phyloP scores from a whole-genome alignment of 2,329 filamentous ascomycete genomes.

The Xylariaceae sp. region DNA sequence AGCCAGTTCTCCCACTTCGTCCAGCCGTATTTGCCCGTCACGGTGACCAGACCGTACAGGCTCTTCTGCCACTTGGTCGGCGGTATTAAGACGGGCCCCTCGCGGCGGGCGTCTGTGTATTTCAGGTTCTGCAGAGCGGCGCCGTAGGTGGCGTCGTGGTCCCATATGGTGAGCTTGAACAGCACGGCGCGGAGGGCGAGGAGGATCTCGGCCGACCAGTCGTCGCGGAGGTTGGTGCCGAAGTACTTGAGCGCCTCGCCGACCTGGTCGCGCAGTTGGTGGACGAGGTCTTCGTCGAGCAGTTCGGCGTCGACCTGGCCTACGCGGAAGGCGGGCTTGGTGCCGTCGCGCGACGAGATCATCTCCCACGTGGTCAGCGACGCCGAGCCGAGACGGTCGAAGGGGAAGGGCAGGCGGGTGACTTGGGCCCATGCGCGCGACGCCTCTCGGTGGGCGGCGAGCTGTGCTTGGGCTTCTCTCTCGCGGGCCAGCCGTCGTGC shows the following conservation, averaged over 20 bases:
- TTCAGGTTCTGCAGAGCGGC: conserved; percentile 86
- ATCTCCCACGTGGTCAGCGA: conserved; percentile 60
- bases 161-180: conserved; percentile 96
- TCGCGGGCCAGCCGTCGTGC: conserved; percentile 75
- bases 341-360: conserved; percentile 69
- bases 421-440: conserved; percentile 51
- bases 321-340: conserved; percentile 81
- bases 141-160: conserved; percentile 91
- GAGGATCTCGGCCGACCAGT: conserved; percentile 82
- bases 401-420: conserved; percentile 55
- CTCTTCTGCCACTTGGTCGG: conserved; percentile 81
- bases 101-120: conserved; percentile 75
- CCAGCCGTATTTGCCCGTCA: conserved; percentile 87
- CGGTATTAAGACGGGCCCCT: conserved; percentile 55
- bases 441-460: conserved; percentile 46
- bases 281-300: conserved; percentile 85
- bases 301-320: conserved; percentile 95
- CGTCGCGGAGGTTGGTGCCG: conserved; percentile 67
- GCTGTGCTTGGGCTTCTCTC: conserved; percentile 53
- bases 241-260: conserved; percentile 85
- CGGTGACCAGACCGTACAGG: conserved; percentile 76
- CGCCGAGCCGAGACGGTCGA: conserved; percentile 49
- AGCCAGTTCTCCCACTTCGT: conserved; percentile 87
- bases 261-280: conserved; percentile 79
- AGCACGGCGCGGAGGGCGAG: conserved; percentile 70